Percentiles rank a stretch among this genome's conserved stretches.
Evolutionary conservation across 306 rosid species (phyloP).

Genomic region (Arachis hypogaea): DNA sequence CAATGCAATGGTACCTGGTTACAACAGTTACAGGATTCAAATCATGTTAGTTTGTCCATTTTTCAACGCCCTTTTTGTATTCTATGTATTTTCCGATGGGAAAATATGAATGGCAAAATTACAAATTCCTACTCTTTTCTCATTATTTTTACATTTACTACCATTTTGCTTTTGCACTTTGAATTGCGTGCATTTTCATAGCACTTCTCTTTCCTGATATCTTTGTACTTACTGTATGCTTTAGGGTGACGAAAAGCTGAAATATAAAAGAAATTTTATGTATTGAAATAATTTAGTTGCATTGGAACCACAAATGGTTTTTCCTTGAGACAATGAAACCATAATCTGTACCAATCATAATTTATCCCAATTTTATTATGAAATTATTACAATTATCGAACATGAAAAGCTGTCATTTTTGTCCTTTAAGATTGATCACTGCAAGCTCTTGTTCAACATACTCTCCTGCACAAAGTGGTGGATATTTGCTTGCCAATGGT

Average conservation of each 20-base stretch:
- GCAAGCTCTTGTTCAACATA: conserved; percentile 96
- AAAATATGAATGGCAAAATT: too few species aligned
- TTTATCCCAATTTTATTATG: conserved; percentile 10
- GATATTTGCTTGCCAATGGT: conserved; percentile 63
- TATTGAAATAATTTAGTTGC: conserved; percentile 18
- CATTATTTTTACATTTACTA: too few species aligned
- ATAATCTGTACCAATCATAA: conserved; percentile 10
- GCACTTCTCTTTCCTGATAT: too few species aligned
- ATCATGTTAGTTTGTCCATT: too few species aligned
- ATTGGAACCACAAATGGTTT: conserved; percentile 30
- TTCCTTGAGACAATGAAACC: conserved; percentile 30
- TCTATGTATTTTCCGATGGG: too few species aligned
- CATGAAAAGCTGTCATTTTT: conserved; percentile 44
- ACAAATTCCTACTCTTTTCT: too few species aligned
- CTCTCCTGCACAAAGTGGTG: conserved; percentile 72
- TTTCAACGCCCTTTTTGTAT: too few species aligned
- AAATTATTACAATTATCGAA: conserved; percentile 29
- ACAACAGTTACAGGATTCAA: too few species aligned
- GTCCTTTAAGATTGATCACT: conserved; percentile 86
- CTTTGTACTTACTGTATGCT: too few species aligned
- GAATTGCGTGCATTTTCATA: too few species aligned
- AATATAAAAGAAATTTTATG: conserved; percentile 19
- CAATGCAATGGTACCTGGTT: too few species aligned
- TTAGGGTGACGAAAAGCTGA: not conserved
- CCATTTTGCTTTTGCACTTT: too few species aligned